Evolutionary conservation across 1,284 basidiomycete genomes (phyloP).

Genomic region (Sanghuangporus weigelae): DNA sequence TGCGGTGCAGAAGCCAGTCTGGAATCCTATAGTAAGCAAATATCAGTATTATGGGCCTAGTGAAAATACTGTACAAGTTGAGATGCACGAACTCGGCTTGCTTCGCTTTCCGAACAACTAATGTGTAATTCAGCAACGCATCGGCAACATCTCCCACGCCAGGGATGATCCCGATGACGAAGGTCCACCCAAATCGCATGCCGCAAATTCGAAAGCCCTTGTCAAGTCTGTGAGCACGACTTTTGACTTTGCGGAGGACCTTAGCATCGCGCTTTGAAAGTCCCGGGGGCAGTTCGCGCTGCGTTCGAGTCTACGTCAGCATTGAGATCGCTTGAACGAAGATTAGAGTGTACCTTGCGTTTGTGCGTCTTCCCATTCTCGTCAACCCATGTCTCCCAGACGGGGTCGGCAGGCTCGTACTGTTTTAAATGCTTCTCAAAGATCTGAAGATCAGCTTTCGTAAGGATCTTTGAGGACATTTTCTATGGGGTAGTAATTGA

Average conservation of each 20-base stretch:
- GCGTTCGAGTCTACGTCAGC: not conserved
- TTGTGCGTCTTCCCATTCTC: constrained; percentile 61
- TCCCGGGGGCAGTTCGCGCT: constrained; percentile 75
- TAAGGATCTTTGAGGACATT: constrained; percentile 36
- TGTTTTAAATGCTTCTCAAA: constrained; percentile 58
- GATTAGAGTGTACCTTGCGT: too few relatives aligned
- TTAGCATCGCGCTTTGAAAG: constrained; percentile 74
- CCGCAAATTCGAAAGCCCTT: constrained; percentile 85
- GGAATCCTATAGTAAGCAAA: constrained; percentile 44
- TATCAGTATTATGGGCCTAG: not conserved
- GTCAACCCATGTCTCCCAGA: constrained; percentile 74
- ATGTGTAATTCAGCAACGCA: constrained; percentile 64
- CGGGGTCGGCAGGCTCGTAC: constrained; percentile 70
- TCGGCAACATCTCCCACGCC: constrained; percentile 65
- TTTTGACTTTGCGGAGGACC: constrained; percentile 70
- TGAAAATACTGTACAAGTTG: not conserved
- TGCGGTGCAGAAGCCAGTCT: constrained; percentile 58
- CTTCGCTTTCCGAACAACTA: constrained; percentile 75
- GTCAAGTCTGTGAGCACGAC: constrained; percentile 86
- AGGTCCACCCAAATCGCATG: constrained; percentile 84
- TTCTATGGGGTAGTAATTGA: not conserved
- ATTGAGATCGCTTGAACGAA: too few relatives aligned
- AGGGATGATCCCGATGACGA: constrained; percentile 76
- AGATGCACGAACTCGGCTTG: constrained; percentile 50
- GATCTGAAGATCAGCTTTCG: constrained; percentile 47